phyloP scores from a whole-genome alignment of 176 grass and related monocot genomes.

The Triticum turgidum region DNA sequence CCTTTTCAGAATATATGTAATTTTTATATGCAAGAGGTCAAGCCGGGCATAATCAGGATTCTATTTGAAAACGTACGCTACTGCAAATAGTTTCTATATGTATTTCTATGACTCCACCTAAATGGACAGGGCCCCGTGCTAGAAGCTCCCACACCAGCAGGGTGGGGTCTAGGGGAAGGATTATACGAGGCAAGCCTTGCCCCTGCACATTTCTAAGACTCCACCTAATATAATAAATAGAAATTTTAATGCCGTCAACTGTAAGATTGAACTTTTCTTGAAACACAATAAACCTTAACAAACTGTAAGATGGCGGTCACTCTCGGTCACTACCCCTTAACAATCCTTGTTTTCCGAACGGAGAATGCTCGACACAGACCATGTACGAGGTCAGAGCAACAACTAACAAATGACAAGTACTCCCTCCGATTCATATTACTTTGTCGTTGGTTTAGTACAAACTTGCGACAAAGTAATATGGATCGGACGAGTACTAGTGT shows the following conservation, averaged over 20 bases:
- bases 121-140: too few relatives aligned
- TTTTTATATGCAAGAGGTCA: background rate
- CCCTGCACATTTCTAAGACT: background rate
- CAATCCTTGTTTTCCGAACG: background rate
- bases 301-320: background rate
- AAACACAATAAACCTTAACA: background rate
- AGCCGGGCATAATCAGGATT: background rate
- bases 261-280: background rate
- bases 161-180: too few relatives aligned
- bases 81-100: background rate
- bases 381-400: conserved; percentile 11
- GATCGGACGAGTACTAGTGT: background rate
- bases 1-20: background rate
- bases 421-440: too few relatives aligned
- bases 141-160: too few relatives aligned
- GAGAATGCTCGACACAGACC: background rate
- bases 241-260: background rate
- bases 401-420: background rate
- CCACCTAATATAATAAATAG: background rate
- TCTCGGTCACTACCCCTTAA: background rate
- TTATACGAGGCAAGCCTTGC: too few relatives aligned
- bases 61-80: background rate
- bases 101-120: background rate
- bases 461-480: too few relatives aligned
- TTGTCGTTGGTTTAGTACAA: too few relatives aligned